A percentile compares a stretch with the other conserved stretches of the same genome.
Conservation (phyloP, 345 rosid genomes). For the Microcos paniculata region DNA sequence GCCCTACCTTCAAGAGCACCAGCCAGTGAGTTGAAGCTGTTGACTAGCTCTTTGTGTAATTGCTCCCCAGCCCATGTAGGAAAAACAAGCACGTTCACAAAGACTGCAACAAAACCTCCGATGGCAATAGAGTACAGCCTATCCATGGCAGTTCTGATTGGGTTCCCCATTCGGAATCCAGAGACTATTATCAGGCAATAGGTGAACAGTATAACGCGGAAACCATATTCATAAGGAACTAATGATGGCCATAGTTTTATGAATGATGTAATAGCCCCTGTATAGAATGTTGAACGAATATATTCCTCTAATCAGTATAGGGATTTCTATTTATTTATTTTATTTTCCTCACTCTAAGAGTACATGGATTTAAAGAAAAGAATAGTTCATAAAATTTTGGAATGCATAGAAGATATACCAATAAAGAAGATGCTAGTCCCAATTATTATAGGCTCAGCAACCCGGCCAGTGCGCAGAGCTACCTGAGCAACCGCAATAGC, state of each 20-base stretch:
- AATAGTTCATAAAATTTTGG: not conserved
- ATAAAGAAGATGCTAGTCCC: constrained; percentile 60
- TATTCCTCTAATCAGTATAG: not conserved
- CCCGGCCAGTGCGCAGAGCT: constrained; percentile 37
- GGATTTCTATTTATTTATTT: not conserved
- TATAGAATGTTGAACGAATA: constrained; percentile 7
- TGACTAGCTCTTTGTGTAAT: constrained; percentile 52
- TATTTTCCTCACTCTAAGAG: not conserved
- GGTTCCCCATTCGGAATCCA: constrained; percentile 62
- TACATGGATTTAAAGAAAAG: not conserved
- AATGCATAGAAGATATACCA: constrained; percentile 32
- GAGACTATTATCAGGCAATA: constrained; percentile 64
- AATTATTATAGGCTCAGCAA: constrained; percentile 58
- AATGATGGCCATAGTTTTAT: constrained; percentile 69
- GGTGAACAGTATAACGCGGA: constrained; percentile 60
- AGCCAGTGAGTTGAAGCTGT: constrained; percentile 46
- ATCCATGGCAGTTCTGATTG: constrained; percentile 58
- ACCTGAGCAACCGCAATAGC: constrained; percentile 46
- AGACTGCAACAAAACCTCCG: constrained; percentile 61
- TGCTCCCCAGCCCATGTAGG: constrained; percentile 71
- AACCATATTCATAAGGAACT: constrained; percentile 64
- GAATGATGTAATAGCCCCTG: constrained; percentile 61
- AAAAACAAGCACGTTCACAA: constrained; percentile 58
- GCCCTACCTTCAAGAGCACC: constrained; percentile 62
- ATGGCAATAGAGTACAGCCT: constrained; percentile 64